These are phyloP conservation scores for Paecilomyces fulvus DNA, from an alignment of 2,329 filamentous ascomycete genomes.

Conservation along the genomic window DNA sequence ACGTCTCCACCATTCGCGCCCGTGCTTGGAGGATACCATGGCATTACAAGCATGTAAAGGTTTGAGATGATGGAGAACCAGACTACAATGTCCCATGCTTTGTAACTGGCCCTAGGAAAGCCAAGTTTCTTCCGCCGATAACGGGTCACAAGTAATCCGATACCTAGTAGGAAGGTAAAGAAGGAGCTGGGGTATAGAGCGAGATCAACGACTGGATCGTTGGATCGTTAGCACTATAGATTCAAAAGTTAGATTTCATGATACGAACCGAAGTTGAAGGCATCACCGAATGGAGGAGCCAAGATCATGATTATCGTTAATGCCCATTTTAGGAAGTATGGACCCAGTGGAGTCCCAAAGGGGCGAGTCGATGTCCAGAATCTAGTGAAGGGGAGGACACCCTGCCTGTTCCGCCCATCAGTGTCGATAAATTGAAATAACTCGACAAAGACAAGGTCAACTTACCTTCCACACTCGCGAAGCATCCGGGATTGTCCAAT, in stretches of 20 bases:
- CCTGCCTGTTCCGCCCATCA: slow-evolving; percentile 37
- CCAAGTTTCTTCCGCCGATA: slow-evolving; percentile 45
- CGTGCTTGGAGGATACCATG: slow-evolving; percentile 59
- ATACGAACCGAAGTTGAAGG: slow-evolving; percentile 51
- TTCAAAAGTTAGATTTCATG: not conserved
- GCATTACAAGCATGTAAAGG: slow-evolving; percentile 57
- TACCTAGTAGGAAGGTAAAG: slow-evolving; percentile 49
- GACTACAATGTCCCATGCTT: slow-evolving; percentile 50
- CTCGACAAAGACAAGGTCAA: not conserved
- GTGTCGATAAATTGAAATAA: not conserved
- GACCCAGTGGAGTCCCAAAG: slow-evolving; percentile 55
- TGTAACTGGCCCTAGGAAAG: slow-evolving; percentile 45
- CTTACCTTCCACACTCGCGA: slow-evolving; percentile 49
- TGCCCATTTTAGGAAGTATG: slow-evolving; percentile 50
- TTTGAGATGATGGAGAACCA: slow-evolving; percentile 53
- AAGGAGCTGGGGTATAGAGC: slow-evolving; percentile 50
- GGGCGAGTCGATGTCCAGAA: slow-evolving; percentile 58
- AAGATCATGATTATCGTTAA: slow-evolving; percentile 54
- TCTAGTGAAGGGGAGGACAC: slow-evolving; percentile 50
- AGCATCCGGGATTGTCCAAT: slow-evolving; percentile 50
- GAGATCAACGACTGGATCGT: slow-evolving; percentile 47
- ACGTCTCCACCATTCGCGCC: slow-evolving; percentile 56
- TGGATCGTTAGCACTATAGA: slow-evolving; percentile 1
- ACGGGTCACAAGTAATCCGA: slow-evolving; percentile 53
- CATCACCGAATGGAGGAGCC: slow-evolving; percentile 54